These are phyloP conservation scores for Batrachochytrium dendrobatidis DNA, from an alignment of 371 early-diverging fungal genomes.

Conservation along the genomic window DNA sequence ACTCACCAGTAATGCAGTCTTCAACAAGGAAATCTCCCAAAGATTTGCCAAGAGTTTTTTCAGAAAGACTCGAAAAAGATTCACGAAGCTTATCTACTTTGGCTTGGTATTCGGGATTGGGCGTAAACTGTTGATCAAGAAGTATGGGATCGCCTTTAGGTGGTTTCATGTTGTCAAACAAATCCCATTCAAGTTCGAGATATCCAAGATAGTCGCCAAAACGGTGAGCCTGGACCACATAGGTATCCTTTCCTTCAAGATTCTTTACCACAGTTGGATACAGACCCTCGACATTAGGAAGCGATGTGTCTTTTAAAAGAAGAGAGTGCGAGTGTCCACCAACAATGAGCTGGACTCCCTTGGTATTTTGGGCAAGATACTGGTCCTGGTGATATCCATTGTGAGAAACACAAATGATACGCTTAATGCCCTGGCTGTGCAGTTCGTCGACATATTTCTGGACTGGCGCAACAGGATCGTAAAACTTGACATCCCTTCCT, in stretches of 20 bases:
- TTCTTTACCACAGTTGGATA: constrained; percentile 56
- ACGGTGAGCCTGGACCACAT: constrained; percentile 27
- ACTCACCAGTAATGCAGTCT: constrained; percentile 38
- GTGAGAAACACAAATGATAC: constrained; percentile 60
- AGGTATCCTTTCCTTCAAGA: constrained; percentile 47
- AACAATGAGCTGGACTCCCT: constrained; percentile 43
- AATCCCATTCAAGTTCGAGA: constrained; percentile 53
- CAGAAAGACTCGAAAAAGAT: constrained; percentile 40
- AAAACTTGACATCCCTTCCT: constrained; percentile 11
- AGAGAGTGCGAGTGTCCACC: constrained; percentile 73
- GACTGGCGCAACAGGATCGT: constrained; percentile 64
- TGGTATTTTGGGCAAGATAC: constrained; percentile 43
- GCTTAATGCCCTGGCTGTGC: constrained; percentile 49
- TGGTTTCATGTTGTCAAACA: constrained; percentile 30
- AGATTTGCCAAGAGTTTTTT: constrained; percentile 34
- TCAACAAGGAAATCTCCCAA: constrained; percentile 27
- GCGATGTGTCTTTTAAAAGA: constrained; percentile 38
- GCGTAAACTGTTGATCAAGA: constrained; percentile 38
- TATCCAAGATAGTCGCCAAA: constrained; percentile 54
- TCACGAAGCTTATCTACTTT: constrained; percentile 41
- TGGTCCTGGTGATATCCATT: constrained; percentile 59
- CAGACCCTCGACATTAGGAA: constrained; percentile 37
- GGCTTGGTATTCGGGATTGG: constrained; percentile 28
- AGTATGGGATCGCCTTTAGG: constrained; percentile 51
- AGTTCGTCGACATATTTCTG: constrained; percentile 54